Evolutionary conservation across 2,329 filamentous ascomycete species (phyloP), one percentile per base, ranked within the genome.

Genomic region (Aspergillus glaucus): DNA sequence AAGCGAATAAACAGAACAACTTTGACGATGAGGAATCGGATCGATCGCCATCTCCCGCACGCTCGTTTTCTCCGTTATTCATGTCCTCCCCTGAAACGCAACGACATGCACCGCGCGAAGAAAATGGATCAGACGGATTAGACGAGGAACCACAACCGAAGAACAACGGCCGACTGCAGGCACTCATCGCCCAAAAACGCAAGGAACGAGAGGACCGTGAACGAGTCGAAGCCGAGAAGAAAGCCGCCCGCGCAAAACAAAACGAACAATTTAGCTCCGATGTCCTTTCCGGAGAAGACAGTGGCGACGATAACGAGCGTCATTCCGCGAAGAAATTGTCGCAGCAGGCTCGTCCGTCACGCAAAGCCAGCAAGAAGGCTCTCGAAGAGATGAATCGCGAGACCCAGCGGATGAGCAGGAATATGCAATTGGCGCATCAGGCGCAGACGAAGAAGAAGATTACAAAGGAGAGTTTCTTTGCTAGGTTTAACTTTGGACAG

Each of bases 361-460:
- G 93, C 10, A 95, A 93, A 65, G 91, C 93, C 0, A 92, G 91
- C 73, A 97, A 92, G 73, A 96, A 90, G 70, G 93, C 93, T 0
- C 67, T 96, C 39, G 88, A 96, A 64, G 92, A 97, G 58, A 96
- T 98, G 86, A 86, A 87, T 59, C 82, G 89, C 50, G 93, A 98
- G 69, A 96, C 92, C 1, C 93, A 98, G 72, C 83, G 93, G 26
- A 81, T 98, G 72, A 85, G 82, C 57, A 81, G 93, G 56, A 94
- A 87, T 63, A 87, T 95, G 81, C 92, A 97, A 67, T 79, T 98
- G 44, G 82, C 87, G 1, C 91, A 97, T 67, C 85, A 95, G 64
- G 87, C 88, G 21, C 88, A 85, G 71, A 95, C 89, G 1, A 91
- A 87, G 69, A 97, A 93, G 76, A 95, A 89, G 72, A 87, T 95